Evolutionary conservation across 306 rosid genomes (phyloP), one percentile per base, ranked within the genome.

Genomic region (Argentina anserina): DNA sequence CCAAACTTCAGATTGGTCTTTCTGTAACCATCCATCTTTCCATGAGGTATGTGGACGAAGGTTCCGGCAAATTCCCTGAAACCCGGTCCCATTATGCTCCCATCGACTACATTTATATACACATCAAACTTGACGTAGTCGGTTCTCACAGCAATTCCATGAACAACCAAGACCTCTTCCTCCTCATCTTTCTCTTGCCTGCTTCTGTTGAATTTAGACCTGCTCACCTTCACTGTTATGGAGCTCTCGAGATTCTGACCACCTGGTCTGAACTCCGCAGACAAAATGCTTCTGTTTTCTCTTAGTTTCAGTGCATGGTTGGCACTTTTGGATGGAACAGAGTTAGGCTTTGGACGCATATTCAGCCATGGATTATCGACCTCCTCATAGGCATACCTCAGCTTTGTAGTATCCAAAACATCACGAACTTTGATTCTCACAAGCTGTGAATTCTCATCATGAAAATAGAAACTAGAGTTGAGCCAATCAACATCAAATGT

Each of bases 31-130:
- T 6, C 34, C 25, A 3, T 63, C 67, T 23, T 49, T 10, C 34
- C 71, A 0, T 37, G 76, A 33, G 75, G 70, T 39, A 76, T 29
- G 18, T 64, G 56, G 9, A 63, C 55, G 26, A 46, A 77, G 25
- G 81, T 77, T n/a, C 76, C 81, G 20, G 65, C 76, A 62, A 77
- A 77, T 60, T 70, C 71, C 28, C 76, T 49, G 21, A 37, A 62
- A 23, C 58, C 3, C 4, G 81, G 76, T 2, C 71, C 43, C 3
- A 40, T 37, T 26, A n/a, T 46, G 9, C 50, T 68, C 52, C 68
- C 80, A 9, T 76, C 65, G 3, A 29, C 66, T 6, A 77, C 7
- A 41, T 77, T 77, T 49, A 77, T 67, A 1, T 36, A 77, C 25
- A 77, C 81, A 53, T 77, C 81, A 28, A 77, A 77, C 52, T 70